These are phyloP conservation scores for Talaromyces trachyspermus DNA, from an alignment of 495 filamentous ascomycete species.

Conservation along the genomic window DNA sequence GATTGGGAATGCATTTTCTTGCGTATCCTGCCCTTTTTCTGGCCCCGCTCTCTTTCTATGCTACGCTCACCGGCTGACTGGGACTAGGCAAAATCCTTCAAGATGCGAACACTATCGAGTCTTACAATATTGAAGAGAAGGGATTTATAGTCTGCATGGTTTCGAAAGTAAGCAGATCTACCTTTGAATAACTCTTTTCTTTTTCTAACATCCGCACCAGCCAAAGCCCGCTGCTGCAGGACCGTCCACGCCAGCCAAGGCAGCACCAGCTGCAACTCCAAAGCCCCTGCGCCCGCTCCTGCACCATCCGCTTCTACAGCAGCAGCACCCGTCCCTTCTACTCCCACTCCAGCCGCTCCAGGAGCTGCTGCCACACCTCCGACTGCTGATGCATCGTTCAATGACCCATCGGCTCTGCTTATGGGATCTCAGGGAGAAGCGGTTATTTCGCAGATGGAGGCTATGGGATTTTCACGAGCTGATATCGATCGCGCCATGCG, in stretches of 20 bases:
- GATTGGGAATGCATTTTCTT: constrained; percentile 5
- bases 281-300: constrained; percentile 47
- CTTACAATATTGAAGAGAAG: constrained; percentile 98
- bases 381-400: constrained; percentile 43
- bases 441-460: constrained; percentile 92
- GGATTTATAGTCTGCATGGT: constrained; percentile 98
- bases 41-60: background rate
- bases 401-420: constrained; percentile 73
- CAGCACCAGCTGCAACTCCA: constrained; percentile 36
- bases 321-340: constrained; percentile 46
- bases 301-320: constrained; percentile 60
- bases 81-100: constrained; percentile 89
- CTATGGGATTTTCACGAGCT: constrained; percentile 83
- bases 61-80: constrained; percentile 6
- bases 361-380: constrained; percentile 34
- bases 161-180: constrained; percentile 61
- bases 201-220: constrained; percentile 24
- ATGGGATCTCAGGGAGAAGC: constrained; percentile 73
- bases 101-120: constrained; percentile 91
- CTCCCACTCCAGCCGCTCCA: constrained; percentile 62
- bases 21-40: background rate
- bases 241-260: constrained; percentile 51
- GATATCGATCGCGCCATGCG: constrained; percentile 92
- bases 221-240: constrained; percentile 59
- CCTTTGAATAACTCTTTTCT: background rate